Base-by-base conservation (phyloP, 768 basidiomycete genomes). In the Kwoniella mangroviensis region DNA sequence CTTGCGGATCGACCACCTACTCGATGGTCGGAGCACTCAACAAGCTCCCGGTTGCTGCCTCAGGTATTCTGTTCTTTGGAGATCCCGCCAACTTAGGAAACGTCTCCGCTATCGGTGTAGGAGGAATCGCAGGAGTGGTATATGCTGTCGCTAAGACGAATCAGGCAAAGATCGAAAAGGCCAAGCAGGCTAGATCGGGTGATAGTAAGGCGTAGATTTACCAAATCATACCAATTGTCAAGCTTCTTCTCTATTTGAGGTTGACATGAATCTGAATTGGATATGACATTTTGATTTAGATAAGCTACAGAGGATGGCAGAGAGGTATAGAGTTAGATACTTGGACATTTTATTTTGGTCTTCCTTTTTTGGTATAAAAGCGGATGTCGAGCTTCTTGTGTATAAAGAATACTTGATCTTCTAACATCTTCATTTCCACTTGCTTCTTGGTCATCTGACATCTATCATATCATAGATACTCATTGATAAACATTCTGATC, bases 1-100 rank as follows among this genome's bases (percentile, higher is more conserved):
- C 90, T 22, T 98, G 96, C 34, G 93, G 92, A 73, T 98, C 95
- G 72, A 98, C 97, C 55, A 99, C 97, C n/a, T 99, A 98, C 85
- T 95, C 93, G 91, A 98, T 98, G 95, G 94, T 97, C 65, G 95
- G 95, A 12, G 95, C 95, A 0, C 84, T 98, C 75, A 98, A 98
- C 85, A 98, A 98, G 85, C 87, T 99, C 21, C 97, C 97, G 45
- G 94, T 99, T 58, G 97, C 97, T 7, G 95, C 94, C 15, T 97
- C 94, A n/a, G 97, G 97, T 24, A 93, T 99, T 90, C 83, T 99
- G 70, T 83, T 83, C 75, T 83, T 83, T 81, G 94, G 93, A 53
- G 95, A 99, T 82, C 84, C 89, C 26, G 90, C 93, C 55, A 97
- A 93, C 9, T 80, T 90, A 61, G 92, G 94, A 54, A 95, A 93